phyloP scores from a whole-genome alignment of 2,329 filamentous ascomycete genomes.

The Sclerotinia nivalis region DNA sequence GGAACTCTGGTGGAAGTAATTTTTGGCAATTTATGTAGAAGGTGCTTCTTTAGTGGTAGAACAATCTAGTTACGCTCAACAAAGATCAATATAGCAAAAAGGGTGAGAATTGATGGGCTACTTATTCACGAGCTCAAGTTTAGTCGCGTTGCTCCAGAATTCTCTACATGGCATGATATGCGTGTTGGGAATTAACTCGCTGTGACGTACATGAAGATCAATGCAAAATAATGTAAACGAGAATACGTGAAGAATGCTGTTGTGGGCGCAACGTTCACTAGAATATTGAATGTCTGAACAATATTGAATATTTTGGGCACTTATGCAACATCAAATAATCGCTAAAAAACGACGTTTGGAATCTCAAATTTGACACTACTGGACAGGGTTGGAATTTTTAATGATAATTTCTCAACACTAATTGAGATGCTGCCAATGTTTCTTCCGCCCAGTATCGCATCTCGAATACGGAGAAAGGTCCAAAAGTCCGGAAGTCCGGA shows the following conservation, averaged over 20 bases:
- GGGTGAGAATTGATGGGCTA: not conserved
- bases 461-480: not conserved
- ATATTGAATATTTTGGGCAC: conserved; percentile 1
- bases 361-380: not conserved
- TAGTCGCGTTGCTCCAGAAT: conserved; percentile 3
- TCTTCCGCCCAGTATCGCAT: not conserved
- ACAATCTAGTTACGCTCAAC: not conserved
- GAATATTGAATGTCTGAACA: conserved; percentile 2
- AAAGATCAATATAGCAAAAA: not conserved
- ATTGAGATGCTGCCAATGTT: not conserved
- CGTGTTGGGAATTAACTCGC: not conserved
- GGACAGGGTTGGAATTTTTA: not conserved
- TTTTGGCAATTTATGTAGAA: not conserved
- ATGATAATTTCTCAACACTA: conserved; percentile 6
- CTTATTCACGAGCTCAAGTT: not conserved
- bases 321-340: not conserved
- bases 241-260: conserved; percentile 14
- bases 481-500: not conserved
- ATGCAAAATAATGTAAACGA: not conserved
- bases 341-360: not conserved
- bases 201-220: not conserved
- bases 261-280: not conserved
- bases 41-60: not conserved
- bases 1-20: not conserved
- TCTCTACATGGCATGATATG: not conserved